Evolutionary conservation across 192 early-diverging fungal species (phyloP).

Genomic region (Entophlyctis luteolus): DNA sequence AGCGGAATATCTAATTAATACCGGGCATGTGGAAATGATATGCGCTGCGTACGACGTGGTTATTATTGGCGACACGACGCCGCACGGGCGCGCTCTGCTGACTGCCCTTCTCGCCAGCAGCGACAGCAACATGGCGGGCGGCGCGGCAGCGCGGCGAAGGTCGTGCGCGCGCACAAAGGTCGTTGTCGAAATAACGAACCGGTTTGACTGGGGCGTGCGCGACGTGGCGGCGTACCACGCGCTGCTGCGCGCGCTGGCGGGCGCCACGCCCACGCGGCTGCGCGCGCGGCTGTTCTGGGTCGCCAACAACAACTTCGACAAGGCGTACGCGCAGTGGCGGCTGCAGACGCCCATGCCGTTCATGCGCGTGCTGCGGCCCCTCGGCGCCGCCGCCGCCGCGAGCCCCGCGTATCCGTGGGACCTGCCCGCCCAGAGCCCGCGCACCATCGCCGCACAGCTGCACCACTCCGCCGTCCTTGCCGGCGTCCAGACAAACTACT

Average conservation of each 20-base stretch:
- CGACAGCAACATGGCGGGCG: background rate
- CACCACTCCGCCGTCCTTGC: background rate
- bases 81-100: conserved; percentile 14
- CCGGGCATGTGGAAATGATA: background rate
- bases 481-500: background rate
- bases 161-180: too few species aligned
- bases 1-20: background rate
- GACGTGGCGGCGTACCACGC: background rate
- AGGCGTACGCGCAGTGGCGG: conserved; percentile 8
- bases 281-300: background rate
- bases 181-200: conserved; percentile 17
- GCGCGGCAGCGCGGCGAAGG: too few species aligned
- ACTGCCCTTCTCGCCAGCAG: background rate
- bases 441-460: background rate
- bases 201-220: conserved; percentile 9
- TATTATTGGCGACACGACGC: conserved; percentile 8
- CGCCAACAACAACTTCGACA: conserved; percentile 23
- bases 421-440: background rate
- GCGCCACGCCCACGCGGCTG: background rate
- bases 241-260: conserved; percentile 1
- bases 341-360: background rate
- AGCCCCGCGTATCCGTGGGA: too few species aligned
- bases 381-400: too few species aligned
- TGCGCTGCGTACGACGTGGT: conserved; percentile 2
- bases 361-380: conserved; percentile 1